Base-by-base conservation (phyloP, 768 basidiomycete genomes). In the Suillus variegatus region DNA sequence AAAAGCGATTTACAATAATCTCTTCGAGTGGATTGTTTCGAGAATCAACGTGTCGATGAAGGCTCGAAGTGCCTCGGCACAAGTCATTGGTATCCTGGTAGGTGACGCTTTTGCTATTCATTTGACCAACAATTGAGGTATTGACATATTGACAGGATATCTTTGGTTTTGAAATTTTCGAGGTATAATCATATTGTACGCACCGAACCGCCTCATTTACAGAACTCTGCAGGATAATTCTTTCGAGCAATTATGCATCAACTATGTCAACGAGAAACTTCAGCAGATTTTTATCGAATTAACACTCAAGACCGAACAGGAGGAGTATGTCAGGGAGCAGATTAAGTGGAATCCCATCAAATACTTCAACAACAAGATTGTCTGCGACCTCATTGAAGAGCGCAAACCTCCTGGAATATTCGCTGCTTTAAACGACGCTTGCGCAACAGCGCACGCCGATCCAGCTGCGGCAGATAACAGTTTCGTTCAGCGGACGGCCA, bases 311-410 rank as follows among this genome's bases (percentile, higher is more conserved):
- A 95, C 97, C 20, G 97, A 99, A 75, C 97, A 99, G 77, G 97
- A 99, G 75, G 97, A 99, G 79, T 99, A 99, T 73, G 95, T 98
- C 36, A 87, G 93, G 64, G 97, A 99, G 78, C 91, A 97, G 77
- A 99, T 99, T 81, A 94, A 98, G 78, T 99, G 97, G 97, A 97
- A 92, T 0, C 96, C 96, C 0, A 99, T 99, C 85, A 95, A 98
- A 71, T 99, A 97, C 77, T 97, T 96, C 85, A 95, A 97, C 76
- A 97, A 96, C 84, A 95, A 95, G 82, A 88, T 99, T 66, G 97
- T 99, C 32, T 99, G 97, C 77, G 95, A 97, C 74, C 86, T 99
- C 36, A 99, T 99, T 69, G 97, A 99, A 77, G 97, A 97, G 74
- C 89, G 90, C 57, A 88, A 94, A 47, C 97, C 97, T 0, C 97